Conservation (phyloP, 192 early-diverging fungal genomes). For the Coemansia sp. region DNA sequence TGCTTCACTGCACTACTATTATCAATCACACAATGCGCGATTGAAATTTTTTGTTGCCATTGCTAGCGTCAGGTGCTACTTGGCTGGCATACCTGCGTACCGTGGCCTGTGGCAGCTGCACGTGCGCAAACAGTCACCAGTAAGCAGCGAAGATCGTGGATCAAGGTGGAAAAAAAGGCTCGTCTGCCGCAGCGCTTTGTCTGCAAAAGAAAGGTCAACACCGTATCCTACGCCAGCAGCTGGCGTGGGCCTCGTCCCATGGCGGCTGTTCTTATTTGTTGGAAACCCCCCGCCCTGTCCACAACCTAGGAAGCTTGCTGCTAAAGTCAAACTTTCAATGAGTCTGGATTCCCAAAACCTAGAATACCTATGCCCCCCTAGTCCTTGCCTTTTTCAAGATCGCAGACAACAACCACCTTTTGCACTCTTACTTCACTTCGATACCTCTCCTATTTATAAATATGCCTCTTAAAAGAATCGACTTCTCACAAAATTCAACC, state of each 20-base stretch:
- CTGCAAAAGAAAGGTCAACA: background rate
- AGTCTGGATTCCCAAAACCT: too few relatives aligned
- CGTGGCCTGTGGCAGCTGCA: constrained; percentile 1
- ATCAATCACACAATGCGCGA: background rate
- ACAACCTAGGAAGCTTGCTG: background rate
- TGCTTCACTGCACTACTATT: background rate
- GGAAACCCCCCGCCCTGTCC: background rate
- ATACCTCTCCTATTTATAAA: too few relatives aligned
- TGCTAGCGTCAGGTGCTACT: background rate
- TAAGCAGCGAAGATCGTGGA: background rate
- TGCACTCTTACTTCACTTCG: too few relatives aligned
- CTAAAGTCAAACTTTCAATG: too few relatives aligned
- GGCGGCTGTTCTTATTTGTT: background rate
- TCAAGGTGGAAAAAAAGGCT: background rate
- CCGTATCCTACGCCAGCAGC: background rate
- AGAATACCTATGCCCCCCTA: too few relatives aligned
- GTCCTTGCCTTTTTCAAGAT: too few relatives aligned
- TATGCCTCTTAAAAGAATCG: too few relatives aligned
- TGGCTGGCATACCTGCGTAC: background rate
- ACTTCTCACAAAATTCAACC: too few relatives aligned
- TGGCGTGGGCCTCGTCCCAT: background rate
- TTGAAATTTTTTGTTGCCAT: background rate
- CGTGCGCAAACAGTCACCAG: background rate
- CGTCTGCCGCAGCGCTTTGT: background rate
- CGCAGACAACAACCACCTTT: too few relatives aligned